Base-by-base conservation (phyloP, 1,284 basidiomycete genomes). In the Sporisorium graminicola region DNA sequence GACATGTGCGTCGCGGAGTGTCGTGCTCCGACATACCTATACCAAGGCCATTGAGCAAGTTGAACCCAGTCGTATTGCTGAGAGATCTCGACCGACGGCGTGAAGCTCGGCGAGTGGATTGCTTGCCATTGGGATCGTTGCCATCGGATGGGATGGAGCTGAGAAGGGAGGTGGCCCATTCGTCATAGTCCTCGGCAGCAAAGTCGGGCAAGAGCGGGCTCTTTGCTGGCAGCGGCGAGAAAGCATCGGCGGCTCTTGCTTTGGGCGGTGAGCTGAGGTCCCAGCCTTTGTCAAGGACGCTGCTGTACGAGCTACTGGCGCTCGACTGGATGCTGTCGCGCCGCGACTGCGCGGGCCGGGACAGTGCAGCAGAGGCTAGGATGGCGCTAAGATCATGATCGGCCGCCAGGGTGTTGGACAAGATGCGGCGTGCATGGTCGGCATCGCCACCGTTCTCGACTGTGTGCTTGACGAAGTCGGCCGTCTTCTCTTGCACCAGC, bases 241-340 rank as follows among this genome's bases (percentile, higher is more conserved):
- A 43, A 7, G 49, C 13, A 13, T n/a, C 27, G 3, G 26, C 16
- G 20, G 50, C n/a, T 13, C 42, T 49, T 1, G 43, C 35, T 46
- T 50, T 63, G 29, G 58, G 58, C 12, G 54, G 68, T 5, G 74
- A 64, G 59, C 68, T 60, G 43, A 76, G 64, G 22, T 76, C 74
- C 66, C 68, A 79, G 16, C 61, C 74, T 50, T 68, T 59, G 5
- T 80, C 65, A 24, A 80, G 65, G 18, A 80, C 78, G 44, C 74
- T 77, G 58, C 74, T 77, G 56, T 80, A 80, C 0, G 78, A 74
- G 33, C 63, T 80, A 64, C 78, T 80, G 40, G 78, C 68, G 27
- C 46, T 63, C 42, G 78, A 80, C 9, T 67, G 49, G 43, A 33
- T 33, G 37, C 65, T 66, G n/a, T 72, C 65, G 33, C 61, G 51